Conservation (phyloP, 2,329 filamentous ascomycete genomes). For the Aspergillus texensis region DNA sequence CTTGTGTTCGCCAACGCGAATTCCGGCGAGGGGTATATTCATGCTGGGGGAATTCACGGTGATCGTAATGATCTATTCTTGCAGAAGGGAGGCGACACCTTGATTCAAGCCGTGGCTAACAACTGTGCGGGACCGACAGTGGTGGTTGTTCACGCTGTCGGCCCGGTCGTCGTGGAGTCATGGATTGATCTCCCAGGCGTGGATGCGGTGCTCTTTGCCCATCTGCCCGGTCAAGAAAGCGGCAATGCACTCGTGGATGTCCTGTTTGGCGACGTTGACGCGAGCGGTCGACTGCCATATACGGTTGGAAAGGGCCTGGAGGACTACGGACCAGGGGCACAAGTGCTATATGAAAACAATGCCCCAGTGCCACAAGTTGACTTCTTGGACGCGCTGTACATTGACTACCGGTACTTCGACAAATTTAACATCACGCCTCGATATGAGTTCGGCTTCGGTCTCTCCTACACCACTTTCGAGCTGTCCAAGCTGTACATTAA, state of each 20-base stretch:
- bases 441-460: conserved; percentile 83
- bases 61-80: conserved; percentile 77
- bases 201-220: conserved; percentile 79
- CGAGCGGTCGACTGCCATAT: conserved; percentile 83
- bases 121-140: conserved; percentile 67
- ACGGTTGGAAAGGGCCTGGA: conserved; percentile 74
- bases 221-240: conserved; percentile 84
- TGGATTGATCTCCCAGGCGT: conserved; percentile 79
- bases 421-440: conserved; percentile 72
- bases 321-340: conserved; percentile 75
- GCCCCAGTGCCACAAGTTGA: conserved; percentile 76
- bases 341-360: conserved; percentile 71
- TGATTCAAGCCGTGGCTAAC: conserved; percentile 71
- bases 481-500: conserved; percentile 58
- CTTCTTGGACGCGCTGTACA: conserved; percentile 79
- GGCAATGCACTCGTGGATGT: conserved; percentile 80
- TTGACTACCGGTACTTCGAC: conserved; percentile 91
- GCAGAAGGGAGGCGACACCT: conserved; percentile 75
- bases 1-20: conserved; percentile 86
- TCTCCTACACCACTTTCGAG: conserved; percentile 77
- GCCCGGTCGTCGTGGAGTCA: conserved; percentile 75
- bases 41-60: conserved; percentile 66
- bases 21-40: conserved; percentile 75
- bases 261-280: conserved; percentile 75
- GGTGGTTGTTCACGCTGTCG: conserved; percentile 86